A percentile compares a stretch with the other conserved stretches of the same genome.
These are phyloP conservation scores for Evernia prunastri DNA, from an alignment of 495 filamentous ascomycete genomes.

Conservation along the genomic window DNA sequence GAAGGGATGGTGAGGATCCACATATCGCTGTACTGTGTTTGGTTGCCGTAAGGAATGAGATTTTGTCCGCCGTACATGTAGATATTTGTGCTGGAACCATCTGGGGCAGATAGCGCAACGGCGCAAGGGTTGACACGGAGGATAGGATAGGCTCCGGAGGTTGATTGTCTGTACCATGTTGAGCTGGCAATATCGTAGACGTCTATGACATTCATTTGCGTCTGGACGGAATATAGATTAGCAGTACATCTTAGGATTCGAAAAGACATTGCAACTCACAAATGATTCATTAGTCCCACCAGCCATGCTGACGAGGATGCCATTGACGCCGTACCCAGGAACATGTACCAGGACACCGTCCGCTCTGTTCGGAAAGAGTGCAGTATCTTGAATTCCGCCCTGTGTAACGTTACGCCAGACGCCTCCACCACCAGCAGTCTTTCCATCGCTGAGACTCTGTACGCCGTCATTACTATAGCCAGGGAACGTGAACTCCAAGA, in stretches of 20 bases:
- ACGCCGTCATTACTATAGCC: conserved; percentile 56
- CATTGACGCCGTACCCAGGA: conserved; percentile 62
- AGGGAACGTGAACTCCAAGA: conserved; percentile 69
- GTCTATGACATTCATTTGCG: conserved; percentile 66
- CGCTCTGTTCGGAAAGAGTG: conserved; percentile 62
- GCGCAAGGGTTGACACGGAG: conserved; percentile 71
- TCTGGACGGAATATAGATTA: conserved; percentile 30
- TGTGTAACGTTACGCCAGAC: conserved; percentile 64
- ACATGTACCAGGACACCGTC: conserved; percentile 66
- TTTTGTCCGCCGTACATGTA: conserved; percentile 75
- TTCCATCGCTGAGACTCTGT: conserved; percentile 38
- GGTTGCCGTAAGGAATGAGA: conserved; percentile 49
- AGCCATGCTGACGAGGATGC: conserved; percentile 62
- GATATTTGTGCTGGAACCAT: conserved; percentile 64
- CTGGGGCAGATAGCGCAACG: conserved; percentile 61
- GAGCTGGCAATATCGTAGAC: conserved; percentile 71
- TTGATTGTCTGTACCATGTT: conserved; percentile 72
- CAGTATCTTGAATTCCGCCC: conserved; percentile 55
- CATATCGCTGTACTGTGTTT: conserved; percentile 66
- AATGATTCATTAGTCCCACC: conserved; percentile 60
- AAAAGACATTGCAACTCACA: conserved; percentile 29
- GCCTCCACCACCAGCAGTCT: conserved; percentile 49
- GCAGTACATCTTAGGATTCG: neutral
- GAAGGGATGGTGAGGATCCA: conserved; percentile 71
- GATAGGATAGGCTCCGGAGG: conserved; percentile 52